Evolutionary conservation across 2,329 filamentous ascomycete species (phyloP), one percentile per base, ranked within the genome.

Genomic region (Fusarium incarnatum): DNA sequence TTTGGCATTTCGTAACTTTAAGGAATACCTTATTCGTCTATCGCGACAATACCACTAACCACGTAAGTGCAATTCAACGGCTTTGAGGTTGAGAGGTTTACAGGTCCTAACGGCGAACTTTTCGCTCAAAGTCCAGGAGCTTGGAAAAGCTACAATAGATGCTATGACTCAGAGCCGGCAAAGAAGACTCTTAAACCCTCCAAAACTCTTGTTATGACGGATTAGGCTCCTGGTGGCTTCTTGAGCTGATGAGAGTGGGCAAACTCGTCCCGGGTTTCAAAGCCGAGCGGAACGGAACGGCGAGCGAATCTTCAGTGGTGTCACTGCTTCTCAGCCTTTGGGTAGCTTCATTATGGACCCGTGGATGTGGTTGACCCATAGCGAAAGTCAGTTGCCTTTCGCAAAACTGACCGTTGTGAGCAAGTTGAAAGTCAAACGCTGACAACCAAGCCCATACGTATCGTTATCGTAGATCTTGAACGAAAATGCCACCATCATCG

Each of bases 351-450:
- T 37, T 37, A 55, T 45, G 46, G 50, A 46, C 44, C 52, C 44
- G 46, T 42, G 42, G 44, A 30, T n/a, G 42, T 40, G 50, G 50
- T 47, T 56, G 22, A 20, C 42, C 25, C 47, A 64, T 54, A 13
- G 15, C 22, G 45, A 32, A 34, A 30, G 40, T 40, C 50, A 52
- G 23, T 40, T 45, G 42, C 22, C 47, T 34, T 55, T 64, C 32
- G 22, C 40, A 46, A 64, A 40, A 34, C 58, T 54, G 50, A 46
- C 47, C 52, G 58, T 71, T 60, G 25, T 25, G 32, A 42, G 47
- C 16, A 28, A 57, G 52, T 44, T 42, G 16, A 64, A 58, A 60
- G 41, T 16, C 11, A 53, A 23, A 40, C n/a, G 16, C 37, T 41
- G 27, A 27, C 32, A 55, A 40, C 22, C 11, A 34, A 13, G 22